Evolutionary conservation across 2,329 filamentous ascomycete genomes (phyloP), one percentile per base, ranked within the genome.

Genomic region (Dothiorella sarmentorum): DNA sequence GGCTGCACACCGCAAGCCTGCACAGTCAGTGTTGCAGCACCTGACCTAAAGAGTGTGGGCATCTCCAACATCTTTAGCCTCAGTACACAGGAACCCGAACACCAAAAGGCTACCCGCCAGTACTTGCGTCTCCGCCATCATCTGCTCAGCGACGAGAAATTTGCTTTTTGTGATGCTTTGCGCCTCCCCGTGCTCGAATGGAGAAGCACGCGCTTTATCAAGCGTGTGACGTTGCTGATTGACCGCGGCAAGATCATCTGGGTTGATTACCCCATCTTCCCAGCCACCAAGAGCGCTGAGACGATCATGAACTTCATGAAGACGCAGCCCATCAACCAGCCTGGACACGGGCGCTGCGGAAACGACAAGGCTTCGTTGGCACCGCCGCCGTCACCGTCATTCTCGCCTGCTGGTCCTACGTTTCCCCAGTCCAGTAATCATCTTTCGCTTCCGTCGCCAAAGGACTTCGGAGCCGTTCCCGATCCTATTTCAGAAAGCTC

Each of bases 1-100:
- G 75, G 75, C 56, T 78, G 75, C 64, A 76, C 76, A 13, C 73
- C 74, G 5, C 74, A 76, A 66, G 74, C 75, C 13, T 77, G 76
- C 64, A 71, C 71, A 10, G 78, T 78, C 67, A 71, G 73, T 22
- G 73, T 76, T 62, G 62, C 63, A 5, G 62, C 66, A 2, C 47
- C 65, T 3, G 66, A 70, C 10, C 65, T 76, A 15, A 51, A 61
- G n/a, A 43, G 61, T 2, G 57, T 63, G 6, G 71, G 72, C 5
- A 69, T 76, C 0, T 62, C 61, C 31, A 64, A 69, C 24, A 66
- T 77, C 27, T 77, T 74, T 60, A 75, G 74, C 24, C 53, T 75
- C 17, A 74, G 71, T 17, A 76, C 71, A 20, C 75, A 76, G 62
- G 66, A 69, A 44, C 73, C 71, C n/a, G 57, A 65, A 35, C 76